phyloP scores from a whole-genome alignment of 345 rosid genomes.

The Salix purpurea region DNA sequence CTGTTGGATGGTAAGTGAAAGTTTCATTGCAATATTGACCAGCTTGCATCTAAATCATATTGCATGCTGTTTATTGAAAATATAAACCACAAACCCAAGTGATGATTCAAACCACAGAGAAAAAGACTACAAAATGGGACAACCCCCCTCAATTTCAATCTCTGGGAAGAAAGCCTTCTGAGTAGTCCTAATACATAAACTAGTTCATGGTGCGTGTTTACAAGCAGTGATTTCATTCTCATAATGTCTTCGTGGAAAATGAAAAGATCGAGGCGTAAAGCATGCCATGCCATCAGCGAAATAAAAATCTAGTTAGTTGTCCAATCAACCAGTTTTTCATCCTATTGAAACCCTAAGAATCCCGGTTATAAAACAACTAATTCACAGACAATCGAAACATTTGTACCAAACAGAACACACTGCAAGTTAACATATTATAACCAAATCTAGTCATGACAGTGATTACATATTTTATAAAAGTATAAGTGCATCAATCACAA shows the following conservation, averaged over 20 bases:
- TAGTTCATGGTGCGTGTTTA: neutral
- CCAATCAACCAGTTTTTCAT: too few species aligned
- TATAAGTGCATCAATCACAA: conserved; percentile 1
- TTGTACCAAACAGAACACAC: too few species aligned
- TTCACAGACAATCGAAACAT: too few species aligned
- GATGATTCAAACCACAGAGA: neutral
- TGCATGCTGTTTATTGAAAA: neutral
- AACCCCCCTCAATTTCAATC: neutral
- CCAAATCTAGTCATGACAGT: too few species aligned
- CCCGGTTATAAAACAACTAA: too few species aligned
- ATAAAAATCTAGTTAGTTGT: too few species aligned
- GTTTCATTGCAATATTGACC: neutral
- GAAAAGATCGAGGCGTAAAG: neutral
- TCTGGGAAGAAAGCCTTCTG: neutral
- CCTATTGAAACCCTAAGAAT: too few species aligned
- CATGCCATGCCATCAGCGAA: too few species aligned
- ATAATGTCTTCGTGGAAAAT: neutral
- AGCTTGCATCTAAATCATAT: neutral
- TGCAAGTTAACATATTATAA: too few species aligned
- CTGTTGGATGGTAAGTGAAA: neutral
- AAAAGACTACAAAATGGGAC: neutral
- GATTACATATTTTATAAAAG: neutral
- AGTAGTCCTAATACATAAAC: neutral
- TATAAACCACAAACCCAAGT: too few species aligned
- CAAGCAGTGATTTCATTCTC: neutral